Conservation (phyloP, 1,284 basidiomycete species). For the Papiliotrema flavescens region DNA sequence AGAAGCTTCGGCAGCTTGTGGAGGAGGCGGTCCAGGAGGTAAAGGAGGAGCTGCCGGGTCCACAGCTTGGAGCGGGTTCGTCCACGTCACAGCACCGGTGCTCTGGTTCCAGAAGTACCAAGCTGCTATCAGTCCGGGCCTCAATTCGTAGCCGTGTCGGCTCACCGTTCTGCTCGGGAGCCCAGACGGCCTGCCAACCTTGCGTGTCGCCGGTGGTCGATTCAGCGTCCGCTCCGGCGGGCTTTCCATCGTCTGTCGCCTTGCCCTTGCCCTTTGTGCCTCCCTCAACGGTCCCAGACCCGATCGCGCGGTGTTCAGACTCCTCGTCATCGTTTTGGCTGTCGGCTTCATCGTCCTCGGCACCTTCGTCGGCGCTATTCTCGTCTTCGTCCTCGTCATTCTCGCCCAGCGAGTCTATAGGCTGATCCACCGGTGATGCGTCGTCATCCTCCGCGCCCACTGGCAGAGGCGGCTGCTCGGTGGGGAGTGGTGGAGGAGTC, state of each 20-base stretch:
- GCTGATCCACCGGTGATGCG: conserved; percentile 12
- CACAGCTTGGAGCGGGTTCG: conserved; percentile 62
- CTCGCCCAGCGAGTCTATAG: conserved; percentile 22
- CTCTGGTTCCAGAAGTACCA: conserved; percentile 84
- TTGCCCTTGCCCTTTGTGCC: conserved; percentile 15
- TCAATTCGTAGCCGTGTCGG: neutral
- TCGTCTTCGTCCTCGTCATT: conserved; percentile 4
- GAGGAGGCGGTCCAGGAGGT: conserved; percentile 27
- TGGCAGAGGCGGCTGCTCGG: conserved; percentile 4
- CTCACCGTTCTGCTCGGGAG: conserved; percentile 63
- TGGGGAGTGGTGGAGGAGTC: conserved; percentile 19
- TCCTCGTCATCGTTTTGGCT: conserved; percentile 13
- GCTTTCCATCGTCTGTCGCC: too few species aligned
- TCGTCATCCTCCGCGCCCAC: neutral
- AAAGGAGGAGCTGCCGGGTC: conserved; percentile 25
- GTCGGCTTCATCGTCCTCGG: conserved; percentile 4
- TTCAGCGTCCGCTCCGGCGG: conserved; percentile 4
- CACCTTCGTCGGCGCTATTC: conserved; percentile 1
- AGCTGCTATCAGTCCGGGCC: conserved; percentile 40
- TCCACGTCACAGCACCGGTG: conserved; percentile 83
- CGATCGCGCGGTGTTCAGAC: too few species aligned
- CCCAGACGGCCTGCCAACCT: conserved; percentile 79
- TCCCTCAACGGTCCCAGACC: conserved; percentile 12
- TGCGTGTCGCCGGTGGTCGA: conserved; percentile 7
- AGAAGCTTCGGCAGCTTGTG: conserved; percentile 9